A percentile compares a stretch with the other conserved stretches of the same genome.
Evolutionary conservation across 78 protist genomes (phyloP).

Genomic region (Polysphondylium violaceum): DNA sequence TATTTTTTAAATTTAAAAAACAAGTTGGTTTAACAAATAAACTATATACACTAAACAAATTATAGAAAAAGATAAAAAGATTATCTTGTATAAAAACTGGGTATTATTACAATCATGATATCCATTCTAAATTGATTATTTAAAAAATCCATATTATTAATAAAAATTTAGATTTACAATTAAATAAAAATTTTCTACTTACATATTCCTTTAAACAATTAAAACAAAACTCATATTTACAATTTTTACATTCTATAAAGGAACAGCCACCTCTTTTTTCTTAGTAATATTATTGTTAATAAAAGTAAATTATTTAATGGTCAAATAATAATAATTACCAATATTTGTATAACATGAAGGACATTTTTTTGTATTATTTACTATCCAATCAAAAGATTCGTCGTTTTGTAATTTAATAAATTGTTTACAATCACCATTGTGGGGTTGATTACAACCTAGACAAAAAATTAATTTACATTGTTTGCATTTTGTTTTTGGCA

Average conservation of each 20-base stretch:
- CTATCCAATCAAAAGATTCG: constrained; percentile 8
- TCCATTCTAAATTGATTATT: background rate
- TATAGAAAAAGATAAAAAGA: background rate
- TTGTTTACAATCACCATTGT: background rate
- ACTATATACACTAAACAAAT: background rate
- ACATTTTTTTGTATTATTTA: constrained; percentile 2
- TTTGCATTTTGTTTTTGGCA: background rate
- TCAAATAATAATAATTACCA: background rate
- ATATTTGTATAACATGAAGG: background rate
- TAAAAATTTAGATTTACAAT: background rate
- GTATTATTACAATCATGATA: constrained; percentile 12
- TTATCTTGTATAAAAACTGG: background rate
- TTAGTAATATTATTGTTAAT: background rate
- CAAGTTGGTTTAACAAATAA: background rate
- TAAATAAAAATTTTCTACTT: background rate
- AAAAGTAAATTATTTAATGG: background rate
- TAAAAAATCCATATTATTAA: no score
- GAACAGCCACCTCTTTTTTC: constrained; percentile 28
- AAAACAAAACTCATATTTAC: constrained; percentile 13
- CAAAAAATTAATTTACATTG: background rate
- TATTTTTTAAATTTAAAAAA: no score
- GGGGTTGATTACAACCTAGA: constrained; percentile 9
- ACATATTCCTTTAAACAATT: background rate
- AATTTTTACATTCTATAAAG: background rate
- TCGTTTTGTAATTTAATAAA: background rate